Evolutionary conservation across 73 alveolate genomes (phyloP).

Genomic region (Breviolum minutum): DNA sequence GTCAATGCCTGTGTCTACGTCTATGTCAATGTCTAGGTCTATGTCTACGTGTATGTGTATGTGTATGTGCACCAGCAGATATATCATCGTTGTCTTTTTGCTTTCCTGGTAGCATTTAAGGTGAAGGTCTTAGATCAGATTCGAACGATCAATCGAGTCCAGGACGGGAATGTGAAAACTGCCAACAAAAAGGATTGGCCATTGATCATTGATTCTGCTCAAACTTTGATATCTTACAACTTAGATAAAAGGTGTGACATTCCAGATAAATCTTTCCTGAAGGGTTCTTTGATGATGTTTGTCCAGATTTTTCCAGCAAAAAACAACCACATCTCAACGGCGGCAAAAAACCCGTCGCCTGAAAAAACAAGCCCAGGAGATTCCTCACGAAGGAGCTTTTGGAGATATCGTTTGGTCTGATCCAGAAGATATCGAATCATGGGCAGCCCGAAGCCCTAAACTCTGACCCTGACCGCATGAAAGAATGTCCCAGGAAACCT

Average conservation of each 20-base stretch:
- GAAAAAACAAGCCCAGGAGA: too few species aligned
- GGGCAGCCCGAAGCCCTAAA: conserved; percentile 96
- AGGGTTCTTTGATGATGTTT: too few species aligned
- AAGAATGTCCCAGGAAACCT: conserved; percentile 69
- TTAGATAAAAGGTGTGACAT: too few species aligned
- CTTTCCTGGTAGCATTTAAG: background rate
- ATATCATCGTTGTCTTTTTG: too few species aligned
- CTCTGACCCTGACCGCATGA: conserved; percentile 96
- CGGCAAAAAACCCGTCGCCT: background rate
- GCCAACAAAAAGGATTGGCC: too few species aligned
- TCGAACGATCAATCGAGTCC: conserved; percentile 93
- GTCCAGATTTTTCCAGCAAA: background rate
- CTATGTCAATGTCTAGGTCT: too few species aligned
- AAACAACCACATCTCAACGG: too few species aligned
- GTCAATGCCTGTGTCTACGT: too few species aligned
- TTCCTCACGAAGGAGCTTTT: conserved; percentile 96
- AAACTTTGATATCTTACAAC: background rate
- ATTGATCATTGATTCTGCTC: background rate
- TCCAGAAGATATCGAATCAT: conserved; percentile 98
- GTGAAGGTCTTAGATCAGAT: conserved; percentile 94
- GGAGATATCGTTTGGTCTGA: conserved; percentile 98
- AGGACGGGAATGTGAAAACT: background rate
- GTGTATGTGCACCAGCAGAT: too few species aligned
- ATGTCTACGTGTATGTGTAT: too few species aligned
- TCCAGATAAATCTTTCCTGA: too few species aligned